Percentiles rank a stretch among this genome's conserved stretches.
Evolutionary conservation across 2,329 filamentous ascomycete species (phyloP).

Genomic region (Fusarium anguioides): DNA sequence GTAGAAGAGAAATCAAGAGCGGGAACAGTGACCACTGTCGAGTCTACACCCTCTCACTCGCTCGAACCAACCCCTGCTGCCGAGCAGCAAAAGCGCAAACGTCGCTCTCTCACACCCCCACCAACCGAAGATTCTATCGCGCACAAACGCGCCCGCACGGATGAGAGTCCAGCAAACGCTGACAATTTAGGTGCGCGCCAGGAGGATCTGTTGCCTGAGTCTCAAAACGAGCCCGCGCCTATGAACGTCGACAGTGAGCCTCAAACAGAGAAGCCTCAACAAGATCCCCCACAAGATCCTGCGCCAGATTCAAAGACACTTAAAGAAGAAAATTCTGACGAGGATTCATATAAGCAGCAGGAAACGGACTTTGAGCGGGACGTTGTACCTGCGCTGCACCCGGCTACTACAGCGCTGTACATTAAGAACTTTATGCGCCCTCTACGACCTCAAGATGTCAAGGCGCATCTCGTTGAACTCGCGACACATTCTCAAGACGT

Average conservation of each 20-base stretch:
- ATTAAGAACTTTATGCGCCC: slow-evolving; percentile 93
- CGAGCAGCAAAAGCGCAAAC: slow-evolving; percentile 70
- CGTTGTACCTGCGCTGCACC: slow-evolving; percentile 71
- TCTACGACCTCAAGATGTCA: slow-evolving; percentile 74
- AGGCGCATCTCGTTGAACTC: slow-evolving; percentile 75
- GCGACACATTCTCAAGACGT: slow-evolving; percentile 68
- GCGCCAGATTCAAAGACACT: background rate
- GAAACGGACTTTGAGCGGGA: slow-evolving; percentile 51
- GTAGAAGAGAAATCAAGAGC: slow-evolving; percentile 18
- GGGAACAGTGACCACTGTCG: slow-evolving; percentile 20
- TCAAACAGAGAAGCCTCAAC: slow-evolving; percentile 5
- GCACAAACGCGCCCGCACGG: slow-evolving; percentile 65
- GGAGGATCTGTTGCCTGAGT: slow-evolving; percentile 16
- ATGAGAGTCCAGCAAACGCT: slow-evolving; percentile 37
- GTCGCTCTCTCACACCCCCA: slow-evolving; percentile 71
- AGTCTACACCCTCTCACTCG: slow-evolving; percentile 19
- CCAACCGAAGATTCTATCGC: slow-evolving; percentile 64
- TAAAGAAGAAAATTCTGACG: background rate
- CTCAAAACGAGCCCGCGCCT: slow-evolving; percentile 16
- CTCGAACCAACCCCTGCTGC: slow-evolving; percentile 24
- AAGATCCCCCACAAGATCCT: background rate
- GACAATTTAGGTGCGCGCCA: slow-evolving; percentile 17
- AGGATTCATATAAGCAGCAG: slow-evolving; percentile 30
- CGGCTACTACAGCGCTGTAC: slow-evolving; percentile 82
- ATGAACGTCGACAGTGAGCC: slow-evolving; percentile 28